Conservation (phyloP, 805 yeast genomes). For the Teunomyces panamensis region DNA sequence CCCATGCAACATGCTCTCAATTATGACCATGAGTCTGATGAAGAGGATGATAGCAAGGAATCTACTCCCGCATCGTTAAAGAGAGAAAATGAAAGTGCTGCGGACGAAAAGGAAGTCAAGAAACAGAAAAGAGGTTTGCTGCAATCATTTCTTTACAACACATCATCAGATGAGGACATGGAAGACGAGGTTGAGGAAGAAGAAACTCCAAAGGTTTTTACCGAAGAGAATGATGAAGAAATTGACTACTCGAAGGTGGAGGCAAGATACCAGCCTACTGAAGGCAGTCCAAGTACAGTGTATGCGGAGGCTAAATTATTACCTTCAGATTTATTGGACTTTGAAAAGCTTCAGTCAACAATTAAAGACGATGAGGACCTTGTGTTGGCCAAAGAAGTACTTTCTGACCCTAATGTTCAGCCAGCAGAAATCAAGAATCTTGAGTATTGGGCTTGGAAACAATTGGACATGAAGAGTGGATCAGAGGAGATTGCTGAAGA, state of each 20-base stretch:
- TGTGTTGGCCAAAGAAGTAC: conserved; percentile 45
- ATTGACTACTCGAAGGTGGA: conserved; percentile 28
- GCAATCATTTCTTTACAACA: conserved; percentile 32
- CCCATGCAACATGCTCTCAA: conserved; percentile 58
- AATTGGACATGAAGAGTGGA: conserved; percentile 30
- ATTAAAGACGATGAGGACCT: conserved; percentile 78
- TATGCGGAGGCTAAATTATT: conserved; percentile 41
- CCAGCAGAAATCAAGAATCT: conserved; percentile 31
- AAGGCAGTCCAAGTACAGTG: conserved; percentile 53
- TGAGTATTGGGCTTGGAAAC: conserved; percentile 69
- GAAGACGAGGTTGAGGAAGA: conserved; percentile 16
- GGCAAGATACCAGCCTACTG: conserved; percentile 49
- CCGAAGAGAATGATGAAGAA: conserved; percentile 16
- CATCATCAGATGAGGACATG: conserved; percentile 30
- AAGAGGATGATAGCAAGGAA: conserved; percentile 35
- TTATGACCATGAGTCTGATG: conserved; percentile 34
- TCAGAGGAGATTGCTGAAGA: conserved; percentile 21
- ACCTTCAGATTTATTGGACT: conserved; percentile 28
- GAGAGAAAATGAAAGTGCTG: conserved; percentile 26
- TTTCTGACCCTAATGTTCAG: conserved; percentile 18
- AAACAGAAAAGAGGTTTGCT: conserved; percentile 22
- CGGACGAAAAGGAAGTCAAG: conserved; percentile 17
- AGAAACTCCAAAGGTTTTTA: conserved; percentile 21
- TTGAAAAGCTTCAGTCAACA: conserved; percentile 49
- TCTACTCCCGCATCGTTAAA: conserved; percentile 33